phyloP scores from a whole-genome alignment of 257 asterid genomes.

The Penstemon barbatus region DNA sequence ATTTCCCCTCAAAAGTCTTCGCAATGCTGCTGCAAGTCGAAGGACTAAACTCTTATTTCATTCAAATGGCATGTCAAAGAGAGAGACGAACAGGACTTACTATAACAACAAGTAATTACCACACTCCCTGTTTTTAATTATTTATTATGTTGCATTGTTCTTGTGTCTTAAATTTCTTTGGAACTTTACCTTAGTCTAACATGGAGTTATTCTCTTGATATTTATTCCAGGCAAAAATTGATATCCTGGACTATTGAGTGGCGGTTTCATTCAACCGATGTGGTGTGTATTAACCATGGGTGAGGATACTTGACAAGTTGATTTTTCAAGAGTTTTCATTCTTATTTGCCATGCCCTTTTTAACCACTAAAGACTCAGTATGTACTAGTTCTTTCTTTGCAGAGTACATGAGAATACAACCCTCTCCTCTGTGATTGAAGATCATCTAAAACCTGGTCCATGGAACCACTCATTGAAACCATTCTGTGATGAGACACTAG shows the following conservation, averaged over 20 bases:
- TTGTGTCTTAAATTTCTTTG: not conserved
- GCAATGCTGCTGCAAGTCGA: slow-evolving; percentile 67
- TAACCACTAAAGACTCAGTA: not conserved
- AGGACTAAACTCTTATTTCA: slow-evolving; percentile 53
- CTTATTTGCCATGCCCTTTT: slow-evolving; percentile 7
- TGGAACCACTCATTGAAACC: slow-evolving; percentile 74
- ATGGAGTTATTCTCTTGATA: not conserved
- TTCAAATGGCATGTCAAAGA: slow-evolving; percentile 74
- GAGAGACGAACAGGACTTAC: slow-evolving; percentile 59
- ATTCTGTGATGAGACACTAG: slow-evolving; percentile 57
- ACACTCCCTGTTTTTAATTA: not conserved
- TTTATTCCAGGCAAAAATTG: slow-evolving; percentile 56
- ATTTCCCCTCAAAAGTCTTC: slow-evolving; percentile 54
- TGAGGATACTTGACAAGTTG: slow-evolving; percentile 37
- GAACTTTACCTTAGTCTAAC: slow-evolving; percentile 5
- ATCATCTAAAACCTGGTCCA: slow-evolving; percentile 76
- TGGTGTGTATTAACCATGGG: slow-evolving; percentile 76
- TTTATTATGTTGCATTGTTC: not conserved
- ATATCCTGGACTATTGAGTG: slow-evolving; percentile 95
- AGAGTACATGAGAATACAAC: slow-evolving; percentile 67
- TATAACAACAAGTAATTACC: slow-evolving; percentile 50
- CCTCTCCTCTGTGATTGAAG: slow-evolving; percentile 56
- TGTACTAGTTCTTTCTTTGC: slow-evolving; percentile 30
- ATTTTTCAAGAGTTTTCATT: not conserved
- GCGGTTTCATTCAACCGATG: slow-evolving; percentile 76